Evolutionary conservation across 805 yeast species (phyloP), one percentile per base, ranked within the genome.

Genomic region (Yueomyces sinensis): DNA sequence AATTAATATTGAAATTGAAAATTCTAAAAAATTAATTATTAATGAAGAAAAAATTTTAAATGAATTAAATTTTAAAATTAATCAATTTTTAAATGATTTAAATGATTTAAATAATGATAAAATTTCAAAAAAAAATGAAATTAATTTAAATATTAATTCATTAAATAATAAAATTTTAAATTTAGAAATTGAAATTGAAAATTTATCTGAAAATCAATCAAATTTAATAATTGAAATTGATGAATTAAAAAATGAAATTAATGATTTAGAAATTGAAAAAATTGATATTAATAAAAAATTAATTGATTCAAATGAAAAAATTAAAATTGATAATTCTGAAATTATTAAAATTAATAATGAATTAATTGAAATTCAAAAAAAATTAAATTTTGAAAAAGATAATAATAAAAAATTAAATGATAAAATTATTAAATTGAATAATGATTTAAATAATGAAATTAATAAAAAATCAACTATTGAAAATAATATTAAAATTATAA

Each of bases 71-170:
- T 5, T 6, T n/a, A 13, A 6, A 6, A 25, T 25, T 25, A 11
- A 5, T 25, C 50, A 51, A 6, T 75, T 82, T 35, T 82, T 81
- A 48, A 68, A 62, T 14, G 97, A 91, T 52, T 82, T 86, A 62
- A 64, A 68, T 34, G 97, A 91, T 46, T 89, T 86, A 52, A 73
- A 70, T 39, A 62, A 61, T 30, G 80, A 93, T 52, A 87, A 86
- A 45, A 83, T 87, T 1, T 70, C 78, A 1, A 93, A 89, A 53
- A 63, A 93, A 39, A 72, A 72, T 32, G 73, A 80, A 46, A 59
- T 81, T 29, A 68, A 72, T 42, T 40, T 47, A 4, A 84, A 80
- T 40, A 64, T 79, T 17, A 47, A 50, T 9, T 42, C 47, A 6
- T 52, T 79, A 4, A 47, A 61, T 0, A 41, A 48, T 5, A 56